phyloP scores from a whole-genome alignment of 805 yeast species.

The Wickerhamomyces subpelliculosus region DNA sequence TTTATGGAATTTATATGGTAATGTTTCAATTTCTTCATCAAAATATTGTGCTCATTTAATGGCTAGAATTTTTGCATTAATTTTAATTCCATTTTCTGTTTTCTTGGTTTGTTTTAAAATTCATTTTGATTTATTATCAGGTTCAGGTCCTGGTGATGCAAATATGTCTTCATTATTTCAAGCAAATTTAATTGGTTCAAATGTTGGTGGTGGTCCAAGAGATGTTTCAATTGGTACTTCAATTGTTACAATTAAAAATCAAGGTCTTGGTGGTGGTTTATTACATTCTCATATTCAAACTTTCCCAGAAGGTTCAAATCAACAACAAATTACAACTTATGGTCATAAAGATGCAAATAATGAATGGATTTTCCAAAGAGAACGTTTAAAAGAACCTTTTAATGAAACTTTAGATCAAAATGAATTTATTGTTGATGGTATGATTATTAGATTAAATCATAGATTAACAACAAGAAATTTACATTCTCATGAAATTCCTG shows the following conservation, averaged over 20 bases:
- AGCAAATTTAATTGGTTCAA: conserved; percentile 64
- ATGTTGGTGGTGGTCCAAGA: conserved; percentile 59
- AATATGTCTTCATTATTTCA: conserved; percentile 77
- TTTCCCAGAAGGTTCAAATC: conserved; percentile 72
- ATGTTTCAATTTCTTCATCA: conserved; percentile 42
- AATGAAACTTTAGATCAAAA: conserved; percentile 25
- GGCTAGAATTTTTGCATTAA: conserved; percentile 57
- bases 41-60: conserved; percentile 57
- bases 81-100: conserved; percentile 54
- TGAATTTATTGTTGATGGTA: conserved; percentile 45
- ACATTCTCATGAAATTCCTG: conserved; percentile 63
- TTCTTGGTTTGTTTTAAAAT: conserved; percentile 64
- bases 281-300: conserved; percentile 68
- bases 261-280: conserved; percentile 68
- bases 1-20: conserved; percentile 80
- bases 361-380: conserved; percentile 54
- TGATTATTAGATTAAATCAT: conserved; percentile 56
- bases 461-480: conserved; percentile 56
- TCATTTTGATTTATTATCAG: conserved; percentile 67
- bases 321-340: conserved; percentile 76
- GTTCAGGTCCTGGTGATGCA: conserved; percentile 77
- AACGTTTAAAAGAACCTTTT: conserved; percentile 30
- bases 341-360: conserved; percentile 71
- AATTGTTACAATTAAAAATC: conserved; percentile 40
- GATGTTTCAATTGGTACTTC: conserved; percentile 56